These are phyloP conservation scores for Pseudocercospora cruenta DNA, from an alignment of 2,329 filamentous ascomycete species.

Conservation along the genomic window DNA sequence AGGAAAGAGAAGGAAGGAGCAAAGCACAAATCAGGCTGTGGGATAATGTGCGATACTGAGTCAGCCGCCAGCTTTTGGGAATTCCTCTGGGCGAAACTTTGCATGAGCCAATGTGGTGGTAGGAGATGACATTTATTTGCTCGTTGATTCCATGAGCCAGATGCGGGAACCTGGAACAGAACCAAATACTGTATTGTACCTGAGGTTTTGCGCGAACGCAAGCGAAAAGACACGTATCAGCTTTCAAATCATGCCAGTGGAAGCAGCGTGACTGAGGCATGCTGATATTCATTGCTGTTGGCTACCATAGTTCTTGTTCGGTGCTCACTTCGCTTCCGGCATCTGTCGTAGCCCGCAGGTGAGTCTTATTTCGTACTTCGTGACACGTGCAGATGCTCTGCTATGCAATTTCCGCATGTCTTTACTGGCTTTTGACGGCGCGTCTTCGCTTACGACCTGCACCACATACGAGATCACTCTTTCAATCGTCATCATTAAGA, in stretches of 20 bases:
- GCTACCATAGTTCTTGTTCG: neutral
- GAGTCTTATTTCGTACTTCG: neutral
- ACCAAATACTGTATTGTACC: neutral
- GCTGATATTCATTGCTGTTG: neutral
- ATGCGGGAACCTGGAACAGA: neutral
- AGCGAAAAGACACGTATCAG: neutral
- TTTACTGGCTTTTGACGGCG: neutral
- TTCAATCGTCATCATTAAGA: slow-evolving; percentile 30
- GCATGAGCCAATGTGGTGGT: neutral
- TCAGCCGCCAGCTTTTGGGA: neutral
- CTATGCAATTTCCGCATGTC: neutral
- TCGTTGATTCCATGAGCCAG: neutral
- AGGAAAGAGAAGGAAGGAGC: neutral
- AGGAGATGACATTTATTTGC: neutral
- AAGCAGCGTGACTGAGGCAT: neutral
- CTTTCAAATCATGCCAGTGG: neutral
- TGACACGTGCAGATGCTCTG: neutral
- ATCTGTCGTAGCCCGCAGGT: neutral
- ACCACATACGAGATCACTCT: neutral
- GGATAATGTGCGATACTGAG: neutral
- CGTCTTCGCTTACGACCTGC: neutral
- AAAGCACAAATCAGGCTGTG: neutral
- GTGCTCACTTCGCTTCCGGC: neutral
- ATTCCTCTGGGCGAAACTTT: neutral
- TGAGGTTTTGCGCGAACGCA: neutral